These are phyloP conservation scores for Trichoderma sp. DNA, from an alignment of 2,329 filamentous ascomycete species.

Conservation along the genomic window DNA sequence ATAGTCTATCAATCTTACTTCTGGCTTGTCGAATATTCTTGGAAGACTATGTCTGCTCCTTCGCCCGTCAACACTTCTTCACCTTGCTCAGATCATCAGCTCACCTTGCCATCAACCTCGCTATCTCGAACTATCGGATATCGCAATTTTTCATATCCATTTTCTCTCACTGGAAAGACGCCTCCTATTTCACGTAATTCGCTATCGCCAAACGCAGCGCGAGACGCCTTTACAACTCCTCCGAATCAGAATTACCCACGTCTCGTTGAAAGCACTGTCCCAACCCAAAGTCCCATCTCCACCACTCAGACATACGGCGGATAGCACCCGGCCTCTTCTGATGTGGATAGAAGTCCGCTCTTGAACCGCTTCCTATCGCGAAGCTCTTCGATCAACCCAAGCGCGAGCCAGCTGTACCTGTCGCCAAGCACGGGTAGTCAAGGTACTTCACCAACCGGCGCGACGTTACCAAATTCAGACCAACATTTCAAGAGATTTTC, in stretches of 20 bases:
- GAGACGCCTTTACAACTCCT: background rate
- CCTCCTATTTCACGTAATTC: background rate
- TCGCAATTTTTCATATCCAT: slow-evolving; percentile 29
- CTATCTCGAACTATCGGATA: background rate
- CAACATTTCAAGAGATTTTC: slow-evolving; percentile 1
- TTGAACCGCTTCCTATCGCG: slow-evolving; percentile 4
- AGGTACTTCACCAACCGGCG: background rate
- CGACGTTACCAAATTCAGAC: slow-evolving; percentile 11
- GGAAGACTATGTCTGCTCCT: slow-evolving; percentile 21
- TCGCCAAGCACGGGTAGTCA: slow-evolving; percentile 1
- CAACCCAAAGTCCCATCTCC: background rate
- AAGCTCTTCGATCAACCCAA: slow-evolving; percentile 4
- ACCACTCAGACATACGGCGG: slow-evolving; percentile 14
- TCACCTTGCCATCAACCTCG: background rate
- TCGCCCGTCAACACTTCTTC: slow-evolving; percentile 15
- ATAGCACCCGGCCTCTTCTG: slow-evolving; percentile 18
- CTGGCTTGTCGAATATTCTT: background rate
- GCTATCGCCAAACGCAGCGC: background rate
- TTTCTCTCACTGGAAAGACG: slow-evolving; percentile 14
- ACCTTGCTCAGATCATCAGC: slow-evolving; percentile 4
- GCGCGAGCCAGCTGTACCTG: background rate
- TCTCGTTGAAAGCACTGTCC: background rate
- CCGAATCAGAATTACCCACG: background rate
- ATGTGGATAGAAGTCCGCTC: slow-evolving; percentile 12
- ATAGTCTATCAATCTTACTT: background rate